Evolutionary conservation across 768 basidiomycete species (phyloP), one percentile per base, ranked within the genome.

Genomic region (Lentinula edodes): DNA sequence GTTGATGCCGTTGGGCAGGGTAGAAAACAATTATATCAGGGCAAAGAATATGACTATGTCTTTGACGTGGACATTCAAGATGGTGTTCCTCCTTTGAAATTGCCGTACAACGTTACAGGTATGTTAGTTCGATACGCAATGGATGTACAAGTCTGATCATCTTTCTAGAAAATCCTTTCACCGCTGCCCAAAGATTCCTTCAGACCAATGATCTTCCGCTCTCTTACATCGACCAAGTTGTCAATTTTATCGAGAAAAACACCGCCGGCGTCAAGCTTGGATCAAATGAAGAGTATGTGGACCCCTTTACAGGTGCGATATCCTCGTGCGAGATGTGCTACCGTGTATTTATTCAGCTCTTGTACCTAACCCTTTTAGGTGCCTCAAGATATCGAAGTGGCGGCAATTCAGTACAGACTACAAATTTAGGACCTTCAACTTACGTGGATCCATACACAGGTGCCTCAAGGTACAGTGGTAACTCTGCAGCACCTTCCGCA

Each of bases 41-140:
- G 97, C 16, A 88, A 89, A 69, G 96, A 98, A 74, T 99, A 95
- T 69, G 97, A 99, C 74, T 97, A 97, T 68, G 96, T 99, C n/a
- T 98, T 98, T 68, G 95, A 97, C 69, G 95, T 99, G 39, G 97
- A 98, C 68, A 89, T 98, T 32, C 83, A 93, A 68, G 96, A 97
- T 62, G 95, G 95, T 2, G 86, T 85, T 15, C 95, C 96, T 10
- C 88, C 95, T 6, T 78, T 98, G 65, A 98, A 98, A 70, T 80
- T 99, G 20, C 96, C 96, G 0, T 98, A 92, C 73, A 98, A 98
- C 71, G 86, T 83, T 28, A 83, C 85, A 50, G 95, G 95, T 91
- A 64, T 2, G 46, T 32, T n/a, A 13, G 23, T n/a, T 54, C 18
- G 41, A 5, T 10, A 10, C 18, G 1, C 20, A 3, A 16, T 20